Evolutionary conservation across 306 rosid genomes (phyloP).

Genomic region (Lupinus albus): DNA sequence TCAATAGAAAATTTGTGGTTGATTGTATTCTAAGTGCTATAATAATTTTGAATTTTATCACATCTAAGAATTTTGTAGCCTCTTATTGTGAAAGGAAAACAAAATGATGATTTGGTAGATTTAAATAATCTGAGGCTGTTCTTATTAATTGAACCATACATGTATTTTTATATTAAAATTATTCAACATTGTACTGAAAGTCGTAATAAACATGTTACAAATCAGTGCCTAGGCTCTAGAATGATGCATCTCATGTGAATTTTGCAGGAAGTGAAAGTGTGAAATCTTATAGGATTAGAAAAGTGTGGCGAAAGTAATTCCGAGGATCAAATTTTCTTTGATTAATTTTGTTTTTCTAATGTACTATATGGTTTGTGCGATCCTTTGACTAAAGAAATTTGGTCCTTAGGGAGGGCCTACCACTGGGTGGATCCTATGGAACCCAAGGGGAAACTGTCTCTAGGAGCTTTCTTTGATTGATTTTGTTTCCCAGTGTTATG

Average conservation of each 20-base stretch:
- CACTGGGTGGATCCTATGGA: no score
- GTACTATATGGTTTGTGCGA: no score
- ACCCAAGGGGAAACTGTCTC: no score
- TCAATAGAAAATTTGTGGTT: no score
- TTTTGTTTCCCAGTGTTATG: background rate
- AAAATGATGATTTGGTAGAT: conserved; percentile 6
- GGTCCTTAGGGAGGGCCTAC: no score
- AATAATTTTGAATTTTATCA: background rate
- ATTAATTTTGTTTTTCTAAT: no score
- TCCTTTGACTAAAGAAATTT: no score
- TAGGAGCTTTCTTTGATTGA: background rate
- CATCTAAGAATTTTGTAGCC: background rate
- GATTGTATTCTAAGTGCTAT: background rate
- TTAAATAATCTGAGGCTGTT: background rate
- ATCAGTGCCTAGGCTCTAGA: no score
- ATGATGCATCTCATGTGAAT: background rate
- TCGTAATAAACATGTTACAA: background rate
- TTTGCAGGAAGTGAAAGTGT: background rate
- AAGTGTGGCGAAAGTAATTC: no score
- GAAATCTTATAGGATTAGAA: no score
- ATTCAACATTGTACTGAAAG: background rate
- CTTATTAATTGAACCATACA: background rate
- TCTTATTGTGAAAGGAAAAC: background rate
- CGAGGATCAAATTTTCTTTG: no score
- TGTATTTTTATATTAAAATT: background rate